phyloP scores from a whole-genome alignment of 345 rosid species.

The Salix exigua region DNA sequence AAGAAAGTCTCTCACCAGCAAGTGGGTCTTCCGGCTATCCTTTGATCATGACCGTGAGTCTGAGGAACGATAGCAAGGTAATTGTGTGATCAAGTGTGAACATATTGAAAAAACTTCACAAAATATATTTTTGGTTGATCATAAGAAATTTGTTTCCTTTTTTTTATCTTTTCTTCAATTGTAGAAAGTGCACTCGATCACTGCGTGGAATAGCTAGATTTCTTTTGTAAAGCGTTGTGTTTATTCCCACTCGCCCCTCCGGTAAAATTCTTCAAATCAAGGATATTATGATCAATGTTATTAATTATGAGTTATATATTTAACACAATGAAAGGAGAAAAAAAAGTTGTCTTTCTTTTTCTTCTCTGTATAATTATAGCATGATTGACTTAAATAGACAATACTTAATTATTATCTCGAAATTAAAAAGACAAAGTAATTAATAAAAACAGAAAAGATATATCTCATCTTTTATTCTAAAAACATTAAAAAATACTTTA shows the following conservation, averaged over 20 bases:
- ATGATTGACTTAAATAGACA: too few species aligned
- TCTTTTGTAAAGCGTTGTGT: not conserved
- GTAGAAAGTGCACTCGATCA: conserved; percentile 12
- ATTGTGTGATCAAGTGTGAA: not conserved
- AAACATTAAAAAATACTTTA: too few species aligned
- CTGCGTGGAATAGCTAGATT: not conserved
- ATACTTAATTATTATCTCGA: too few species aligned
- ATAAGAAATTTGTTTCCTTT: not conserved
- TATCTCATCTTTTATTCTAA: too few species aligned
- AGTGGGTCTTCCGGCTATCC: conserved; percentile 80
- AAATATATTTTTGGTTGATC: conserved; percentile 13
- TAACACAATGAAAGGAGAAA: too few species aligned
- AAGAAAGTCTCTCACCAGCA: conserved; percentile 39
- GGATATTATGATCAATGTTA: too few species aligned
- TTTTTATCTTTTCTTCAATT: not conserved
- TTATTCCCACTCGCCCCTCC: not conserved
- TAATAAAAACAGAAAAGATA: too few species aligned
- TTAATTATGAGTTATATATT: too few species aligned
- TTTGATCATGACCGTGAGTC: conserved; percentile 49
- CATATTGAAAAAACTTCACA: not conserved
- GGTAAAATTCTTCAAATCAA: not conserved
- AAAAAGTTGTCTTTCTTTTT: too few species aligned
- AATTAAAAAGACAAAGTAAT: too few species aligned
- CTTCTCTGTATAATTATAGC: too few species aligned
- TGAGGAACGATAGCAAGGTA: conserved; percentile 57